phyloP scores from a whole-genome alignment of 1,284 basidiomycete genomes.

The Sanghuangporus sanghuang region DNA sequence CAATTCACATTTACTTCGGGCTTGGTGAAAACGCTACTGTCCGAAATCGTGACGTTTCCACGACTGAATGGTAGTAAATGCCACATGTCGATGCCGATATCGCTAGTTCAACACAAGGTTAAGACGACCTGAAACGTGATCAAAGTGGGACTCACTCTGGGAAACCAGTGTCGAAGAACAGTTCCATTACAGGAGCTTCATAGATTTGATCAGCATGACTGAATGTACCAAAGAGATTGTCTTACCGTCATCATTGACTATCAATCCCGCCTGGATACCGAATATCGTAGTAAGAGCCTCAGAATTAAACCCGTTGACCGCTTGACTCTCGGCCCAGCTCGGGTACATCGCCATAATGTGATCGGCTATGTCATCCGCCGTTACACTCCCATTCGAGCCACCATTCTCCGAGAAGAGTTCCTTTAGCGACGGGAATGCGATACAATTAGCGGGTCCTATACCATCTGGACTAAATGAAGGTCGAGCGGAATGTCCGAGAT shows the following conservation, averaged over 20 bases:
- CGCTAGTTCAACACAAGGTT: conserved; percentile 24
- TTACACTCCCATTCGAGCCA: conserved; percentile 11
- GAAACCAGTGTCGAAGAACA: conserved; percentile 28
- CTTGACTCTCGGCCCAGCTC: conserved; percentile 39
- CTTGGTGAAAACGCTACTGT: conserved; percentile 39
- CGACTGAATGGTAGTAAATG: conserved; percentile 49
- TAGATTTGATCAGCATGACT: not conserved
- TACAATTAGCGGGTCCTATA: conserved; percentile 36
- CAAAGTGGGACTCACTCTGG: conserved; percentile 4
- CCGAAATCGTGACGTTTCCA: conserved; percentile 43
- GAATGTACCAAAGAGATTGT: not conserved
- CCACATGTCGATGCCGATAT: conserved; percentile 46
- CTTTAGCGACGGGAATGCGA: conserved; percentile 42
- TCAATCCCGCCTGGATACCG: conserved; percentile 37
- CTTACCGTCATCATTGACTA: conserved; percentile 41
- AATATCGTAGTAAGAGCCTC: conserved; percentile 37
- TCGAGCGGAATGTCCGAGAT: conserved; percentile 30
- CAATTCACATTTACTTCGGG: conserved; percentile 44
- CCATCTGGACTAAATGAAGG: conserved; percentile 30
- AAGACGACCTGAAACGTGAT: not conserved
- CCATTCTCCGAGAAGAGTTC: conserved; percentile 38
- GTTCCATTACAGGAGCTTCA: conserved; percentile 40
- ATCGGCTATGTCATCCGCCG: conserved; percentile 22
- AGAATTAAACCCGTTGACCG: conserved; percentile 32
- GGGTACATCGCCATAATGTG: conserved; percentile 30